Evolutionary conservation across 768 basidiomycete species (phyloP).

Genomic region (Kwoniella europaea): DNA sequence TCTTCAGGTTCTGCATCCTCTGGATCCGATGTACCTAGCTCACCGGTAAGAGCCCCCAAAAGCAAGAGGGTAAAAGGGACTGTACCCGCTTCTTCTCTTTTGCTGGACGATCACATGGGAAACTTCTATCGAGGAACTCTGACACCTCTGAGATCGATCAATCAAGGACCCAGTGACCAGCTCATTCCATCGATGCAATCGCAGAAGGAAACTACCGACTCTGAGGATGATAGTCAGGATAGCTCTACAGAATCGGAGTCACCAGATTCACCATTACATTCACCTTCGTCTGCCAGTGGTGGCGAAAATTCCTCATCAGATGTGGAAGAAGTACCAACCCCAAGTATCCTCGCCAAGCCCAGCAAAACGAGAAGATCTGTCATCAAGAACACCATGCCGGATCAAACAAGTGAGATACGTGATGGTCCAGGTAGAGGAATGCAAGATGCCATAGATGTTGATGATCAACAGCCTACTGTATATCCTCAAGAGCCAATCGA

Average conservation of each 20-base stretch:
- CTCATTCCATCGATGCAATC: no score
- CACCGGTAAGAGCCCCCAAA: background rate
- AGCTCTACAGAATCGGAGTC: no score
- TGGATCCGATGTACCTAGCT: background rate
- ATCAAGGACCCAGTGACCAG: background rate
- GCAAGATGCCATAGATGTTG: background rate
- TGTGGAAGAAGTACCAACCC: background rate
- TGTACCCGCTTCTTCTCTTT: constrained; percentile 1
- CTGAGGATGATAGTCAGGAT: no score
- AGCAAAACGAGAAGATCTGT: constrained; percentile 4
- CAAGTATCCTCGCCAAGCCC: background rate
- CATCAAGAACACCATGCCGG: background rate
- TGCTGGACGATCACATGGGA: no score
- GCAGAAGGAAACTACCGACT: no score
- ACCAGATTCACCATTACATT: background rate
- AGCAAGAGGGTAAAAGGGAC: constrained; percentile 6
- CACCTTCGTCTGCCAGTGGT: background rate
- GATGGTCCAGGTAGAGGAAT: background rate
- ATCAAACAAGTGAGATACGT: background rate
- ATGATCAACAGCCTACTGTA: background rate
- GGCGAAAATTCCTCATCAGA: background rate
- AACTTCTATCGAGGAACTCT: no score
- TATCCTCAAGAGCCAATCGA: background rate
- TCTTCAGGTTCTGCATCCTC: background rate
- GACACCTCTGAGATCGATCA: no score